Base-by-base conservation (phyloP, 2,329 filamentous ascomycete species). In the Beauveria sp. region DNA sequence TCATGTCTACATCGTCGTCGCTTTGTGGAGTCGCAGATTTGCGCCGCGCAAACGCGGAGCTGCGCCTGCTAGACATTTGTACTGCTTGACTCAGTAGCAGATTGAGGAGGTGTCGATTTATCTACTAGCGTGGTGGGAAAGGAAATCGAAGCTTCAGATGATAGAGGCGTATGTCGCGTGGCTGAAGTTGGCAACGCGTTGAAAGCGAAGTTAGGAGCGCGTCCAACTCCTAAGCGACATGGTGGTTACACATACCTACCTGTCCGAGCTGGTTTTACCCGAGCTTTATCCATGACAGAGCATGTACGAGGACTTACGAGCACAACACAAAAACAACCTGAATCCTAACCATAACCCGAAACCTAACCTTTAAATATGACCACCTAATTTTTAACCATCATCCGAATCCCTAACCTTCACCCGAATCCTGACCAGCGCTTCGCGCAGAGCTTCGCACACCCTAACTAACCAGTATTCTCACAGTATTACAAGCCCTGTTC, bases 31-130 rank as follows among this genome's bases (percentile, higher is more conserved):
- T 79, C 68, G 82, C 79, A 65, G 79, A 80, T 65, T 82, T 79
- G 71, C 76, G 79, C 70, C 80, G 77, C 65, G 79, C 75, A 64
- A 74, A 76, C 71, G 79, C 77, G 72, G 74, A 74, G 64, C 68
- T 69, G 65, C 73, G 71, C 67, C 71, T 75, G 65, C 71, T 69
- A 53, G 76, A 73, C 76, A 77, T 77, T 20, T 26, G 40, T 20
- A 20, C 12, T 24, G 38, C 6, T 46, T 60, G 26, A 66, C 14
- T 18, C 12, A 46, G 38, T 6, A 54, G 31, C 22, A 12, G 66
- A 67, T 49, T 18, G 34, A 14, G 2, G 5, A 9, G 8, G 54
- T 7, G 5, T 34, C 3, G 22, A 53, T 6, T 48, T 24, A 12
- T 48, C 18, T 31, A 24, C 7, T 3, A 26, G 26, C 6, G 34